Evolutionary conservation across 2,329 filamentous ascomycete genomes (phyloP), one percentile per base, ranked within the genome.

Genomic region (Xylaria sp.): DNA sequence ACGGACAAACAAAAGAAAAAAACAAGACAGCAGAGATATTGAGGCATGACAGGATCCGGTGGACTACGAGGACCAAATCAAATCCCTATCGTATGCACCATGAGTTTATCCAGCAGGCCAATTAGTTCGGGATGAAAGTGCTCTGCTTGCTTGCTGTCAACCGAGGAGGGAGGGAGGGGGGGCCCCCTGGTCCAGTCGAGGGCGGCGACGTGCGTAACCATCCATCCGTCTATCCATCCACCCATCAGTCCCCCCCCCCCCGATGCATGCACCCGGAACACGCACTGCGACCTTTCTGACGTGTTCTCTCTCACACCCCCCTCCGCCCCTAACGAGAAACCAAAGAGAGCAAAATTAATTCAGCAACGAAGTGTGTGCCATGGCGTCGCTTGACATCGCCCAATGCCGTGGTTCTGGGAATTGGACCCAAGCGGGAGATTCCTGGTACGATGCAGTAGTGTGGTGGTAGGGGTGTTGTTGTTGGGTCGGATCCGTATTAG

Each of bases 361-460:
- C 11, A 42, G 11, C 11, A 42, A 42, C 37, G 46, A 46, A 42
- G 52, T 39, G 59, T 47, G 54, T 46, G 30, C 52, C 59, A 58
- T 52, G 52, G 54, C 55, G 59, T 51, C 53, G 55, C 61, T 54
- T 54, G 48, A 54, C 59, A 60, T 61, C 59, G 52, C 63, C 63
- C 63, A 65, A 63, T 63, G 57, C 63, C 63, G 55, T 63, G 63
- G 63, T 59, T 52, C 57, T 58, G 63, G 63, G 61, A 63, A 30
- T 30, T 60, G 44, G 59, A 23, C 52, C 57, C 30, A 55, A 59
- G 42, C 55, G 53, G 57, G 46, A 49, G 51, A 35, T 55, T 52
- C 58, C 59, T 53, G 54, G 57, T 55, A 18, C 57, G 37, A 58
- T 52, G 51, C 52, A 46, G 58, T 54, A 54, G 49, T 50, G 52